Base-by-base conservation (phyloP, 2,329 filamentous ascomycete genomes). In the Fusarium nelsonii region DNA sequence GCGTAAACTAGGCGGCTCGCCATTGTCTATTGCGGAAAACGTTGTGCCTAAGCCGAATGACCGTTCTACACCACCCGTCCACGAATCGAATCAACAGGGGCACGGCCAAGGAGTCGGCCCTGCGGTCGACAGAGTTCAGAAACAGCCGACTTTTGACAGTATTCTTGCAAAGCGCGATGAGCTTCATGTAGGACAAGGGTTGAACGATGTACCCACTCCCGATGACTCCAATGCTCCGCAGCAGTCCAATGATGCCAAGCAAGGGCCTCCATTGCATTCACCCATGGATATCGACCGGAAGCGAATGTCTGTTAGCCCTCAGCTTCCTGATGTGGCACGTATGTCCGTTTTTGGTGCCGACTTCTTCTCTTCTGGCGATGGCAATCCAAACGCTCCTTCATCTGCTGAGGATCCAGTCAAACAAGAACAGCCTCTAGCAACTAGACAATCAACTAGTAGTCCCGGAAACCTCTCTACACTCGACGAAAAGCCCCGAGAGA, bases 341-440 rank as follows among this genome's bases (percentile, higher is more conserved):
- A 81, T 90, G 79, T 90, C 88, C 41, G 82, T 82, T 2, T 90
- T 90, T 73, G 87, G 87, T 2, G 80, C 85, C 41, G 87, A 89
- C 60, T 81, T 90, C 43, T 89, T 90, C 64, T 82, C 83, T 7
- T 68, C 80, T 44, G 67, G 78, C 28, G 72, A 56, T n/a, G 34
- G 63, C 14, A 61, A 64, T 14, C 45, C 61, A 12, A 28, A 40
- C 32, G 48, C 58, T 20, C 45, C 58, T 63, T 26, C 60, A 9
- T 43, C 45, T 30, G 39, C 53, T 18, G 56, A 58, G 28, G 64
- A 68, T 18, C 58, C 58, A 26, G 30, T 43, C 33, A 72, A 72
- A 49, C 61, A 66, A 40, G 69, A 52, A 37, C 65, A 61, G 28
- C 39, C 63, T 23, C 16, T 44, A 32, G n/a, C 15, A 36, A 34